Percentiles rank a stretch among this genome's conserved stretches.
These are phyloP conservation scores for Coemansia sp. DNA, from an alignment of 192 early-diverging fungal genomes.

Conservation along the genomic window DNA sequence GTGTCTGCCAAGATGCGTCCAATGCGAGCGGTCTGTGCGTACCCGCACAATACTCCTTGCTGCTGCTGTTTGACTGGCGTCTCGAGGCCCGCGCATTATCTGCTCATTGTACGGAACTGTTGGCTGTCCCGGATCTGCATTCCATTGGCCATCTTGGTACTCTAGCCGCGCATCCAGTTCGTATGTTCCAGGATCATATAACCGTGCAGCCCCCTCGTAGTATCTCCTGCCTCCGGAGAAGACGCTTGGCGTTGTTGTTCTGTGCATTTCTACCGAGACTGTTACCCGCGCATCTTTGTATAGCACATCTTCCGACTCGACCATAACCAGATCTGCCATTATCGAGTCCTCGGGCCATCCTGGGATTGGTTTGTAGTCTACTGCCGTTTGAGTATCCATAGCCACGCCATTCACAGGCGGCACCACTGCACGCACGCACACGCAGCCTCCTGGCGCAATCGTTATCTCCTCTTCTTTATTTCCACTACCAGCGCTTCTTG, in stretches of 20 bases:
- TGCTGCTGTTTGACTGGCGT: not conserved
- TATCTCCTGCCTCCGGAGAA: not conserved
- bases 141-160: slow-evolving; percentile 28
- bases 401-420: not conserved
- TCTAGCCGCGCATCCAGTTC: slow-evolving; percentile 36
- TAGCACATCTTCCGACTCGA: slow-evolving; percentile 16
- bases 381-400: not conserved
- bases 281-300: slow-evolving; percentile 26
- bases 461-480: not conserved
- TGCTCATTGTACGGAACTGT: slow-evolving; percentile 16
- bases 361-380: slow-evolving; percentile 13
- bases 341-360: slow-evolving; percentile 36
- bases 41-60: slow-evolving; percentile 7
- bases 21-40: slow-evolving; percentile 8
- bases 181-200: slow-evolving; percentile 40
- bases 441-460: slow-evolving; percentile 25
- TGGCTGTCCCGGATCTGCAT: slow-evolving; percentile 21
- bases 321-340: slow-evolving; percentile 34
- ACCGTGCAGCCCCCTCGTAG: slow-evolving; percentile 27
- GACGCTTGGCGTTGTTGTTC: too few relatives aligned
- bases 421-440: slow-evolving; percentile 26
- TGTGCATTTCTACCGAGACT: slow-evolving; percentile 19
- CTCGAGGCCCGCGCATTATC: not conserved
- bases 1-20: slow-evolving; percentile 26
- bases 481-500: too few relatives aligned